Conservation (phyloP, 2,329 filamentous ascomycete species). For the Thermothelomyces thermophilus region DNA sequence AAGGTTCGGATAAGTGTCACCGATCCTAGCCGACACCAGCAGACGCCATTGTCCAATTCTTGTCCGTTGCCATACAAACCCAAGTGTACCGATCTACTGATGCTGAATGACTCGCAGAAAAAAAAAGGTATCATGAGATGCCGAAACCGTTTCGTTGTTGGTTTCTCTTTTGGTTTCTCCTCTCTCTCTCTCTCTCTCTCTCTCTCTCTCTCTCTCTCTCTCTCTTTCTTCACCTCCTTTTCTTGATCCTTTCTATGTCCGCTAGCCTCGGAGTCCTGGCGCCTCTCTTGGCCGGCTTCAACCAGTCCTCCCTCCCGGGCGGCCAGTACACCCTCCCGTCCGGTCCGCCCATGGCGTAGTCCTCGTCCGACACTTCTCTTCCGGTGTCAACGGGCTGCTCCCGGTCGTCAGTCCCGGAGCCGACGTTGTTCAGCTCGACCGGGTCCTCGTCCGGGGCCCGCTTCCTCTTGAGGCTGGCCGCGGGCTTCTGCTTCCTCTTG, state of each 20-base stretch:
- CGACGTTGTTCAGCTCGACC: constrained; percentile 33
- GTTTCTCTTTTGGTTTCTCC: no score
- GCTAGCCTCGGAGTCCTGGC: constrained; percentile 34
- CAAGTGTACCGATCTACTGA: no score
- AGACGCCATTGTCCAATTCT: no score
- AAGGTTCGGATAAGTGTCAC: no score
- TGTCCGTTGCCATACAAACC: no score
- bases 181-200: no score
- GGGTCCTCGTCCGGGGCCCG: constrained; percentile 26
- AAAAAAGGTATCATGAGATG: no score
- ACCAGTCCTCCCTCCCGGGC: constrained; percentile 81
- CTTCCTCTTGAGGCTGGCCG: constrained; percentile 33
- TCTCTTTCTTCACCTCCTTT: no score
- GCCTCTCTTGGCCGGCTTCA: constrained; percentile 70
- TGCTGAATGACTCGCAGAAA: no score
- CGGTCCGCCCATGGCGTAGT: constrained; percentile 80
- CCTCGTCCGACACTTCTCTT: constrained; percentile 52
- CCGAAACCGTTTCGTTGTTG: no score
- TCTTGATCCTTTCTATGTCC: not conserved
- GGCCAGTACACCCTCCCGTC: constrained; percentile 86
- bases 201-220: no score
- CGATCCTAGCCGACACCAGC: no score
- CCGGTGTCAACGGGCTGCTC: constrained; percentile 26
- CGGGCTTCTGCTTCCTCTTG: constrained; percentile 31
- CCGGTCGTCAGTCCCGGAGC: constrained; percentile 8